Conservation (phyloP, 2,329 filamentous ascomycete genomes). For the Fonsecaea pedrosoi region DNA sequence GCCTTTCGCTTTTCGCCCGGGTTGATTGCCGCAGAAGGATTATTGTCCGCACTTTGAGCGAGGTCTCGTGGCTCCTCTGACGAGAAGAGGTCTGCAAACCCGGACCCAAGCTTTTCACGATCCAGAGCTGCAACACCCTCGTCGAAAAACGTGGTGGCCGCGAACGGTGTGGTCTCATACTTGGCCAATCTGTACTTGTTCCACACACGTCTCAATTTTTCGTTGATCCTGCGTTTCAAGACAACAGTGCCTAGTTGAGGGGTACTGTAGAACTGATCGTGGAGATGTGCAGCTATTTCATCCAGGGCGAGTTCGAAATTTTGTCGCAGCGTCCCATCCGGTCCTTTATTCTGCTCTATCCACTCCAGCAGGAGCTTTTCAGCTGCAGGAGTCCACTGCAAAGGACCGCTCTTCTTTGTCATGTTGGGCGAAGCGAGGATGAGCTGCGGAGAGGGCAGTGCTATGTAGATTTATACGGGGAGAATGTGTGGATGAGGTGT, state of each 20-base stretch:
- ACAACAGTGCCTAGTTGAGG: not conserved
- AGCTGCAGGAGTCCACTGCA: not conserved
- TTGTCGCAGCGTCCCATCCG: slow-evolving; percentile 2
- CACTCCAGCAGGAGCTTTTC: slow-evolving; percentile 8
- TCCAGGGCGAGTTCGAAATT: not conserved
- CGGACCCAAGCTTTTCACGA: not conserved
- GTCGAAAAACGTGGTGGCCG: not conserved
- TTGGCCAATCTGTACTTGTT: not conserved
- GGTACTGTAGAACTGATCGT: not conserved
- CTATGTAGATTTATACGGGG: not conserved
- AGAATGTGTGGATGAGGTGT: not conserved
- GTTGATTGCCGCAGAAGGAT: not conserved
- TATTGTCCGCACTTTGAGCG: not conserved
- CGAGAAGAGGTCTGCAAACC: not conserved
- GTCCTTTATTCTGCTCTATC: slow-evolving; percentile 5
- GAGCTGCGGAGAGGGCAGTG: too few relatives aligned
- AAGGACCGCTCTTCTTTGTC: not conserved
- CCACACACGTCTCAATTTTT: not conserved
- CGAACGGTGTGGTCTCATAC: not conserved
- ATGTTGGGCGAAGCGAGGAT: not conserved
- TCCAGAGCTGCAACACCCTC: not conserved
- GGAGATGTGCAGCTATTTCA: not conserved
- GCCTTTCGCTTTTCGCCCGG: not conserved
- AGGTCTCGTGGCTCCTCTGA: not conserved
- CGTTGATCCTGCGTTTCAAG: not conserved